A percentile compares a stretch with the other conserved stretches of the same genome.
phyloP scores from a whole-genome alignment of 345 rosid species.

The Populus tremula region DNA sequence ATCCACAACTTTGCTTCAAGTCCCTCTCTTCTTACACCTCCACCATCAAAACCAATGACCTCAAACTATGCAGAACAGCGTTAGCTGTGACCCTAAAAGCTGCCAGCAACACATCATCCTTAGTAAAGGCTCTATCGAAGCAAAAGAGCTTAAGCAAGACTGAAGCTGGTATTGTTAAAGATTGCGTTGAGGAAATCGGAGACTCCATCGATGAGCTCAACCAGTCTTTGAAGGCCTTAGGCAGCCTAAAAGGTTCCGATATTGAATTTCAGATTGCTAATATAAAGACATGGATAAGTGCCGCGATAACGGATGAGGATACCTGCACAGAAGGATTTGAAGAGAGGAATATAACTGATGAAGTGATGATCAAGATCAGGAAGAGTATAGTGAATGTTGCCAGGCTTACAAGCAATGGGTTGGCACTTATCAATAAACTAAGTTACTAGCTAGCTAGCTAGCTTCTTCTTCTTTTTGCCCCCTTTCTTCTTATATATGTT shows the following conservation, averaged over 20 bases:
- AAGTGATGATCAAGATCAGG: constrained; percentile 41
- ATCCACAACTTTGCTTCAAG: constrained; percentile 53
- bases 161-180: constrained; percentile 43
- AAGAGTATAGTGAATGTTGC: constrained; percentile 37
- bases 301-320: constrained; percentile 60
- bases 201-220: constrained; percentile 53
- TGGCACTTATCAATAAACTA: constrained; percentile 56
- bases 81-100: constrained; percentile 42
- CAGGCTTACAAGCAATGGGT: constrained; percentile 56
- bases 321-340: constrained; percentile 71
- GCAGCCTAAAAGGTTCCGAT: constrained; percentile 5
- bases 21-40: constrained; percentile 50
- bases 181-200: constrained; percentile 46
- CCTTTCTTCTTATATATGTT: background rate
- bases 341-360: constrained; percentile 36
- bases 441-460: background rate
- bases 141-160: constrained; percentile 25
- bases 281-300: constrained; percentile 61
- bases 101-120: constrained; percentile 28
- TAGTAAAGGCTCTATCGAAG: constrained; percentile 29
- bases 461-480: background rate
- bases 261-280: constrained; percentile 34
- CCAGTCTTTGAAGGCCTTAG: constrained; percentile 44
- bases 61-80: constrained; percentile 53
- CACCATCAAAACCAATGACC: constrained; percentile 44